phyloP scores from a whole-genome alignment of 2,329 filamentous ascomycete genomes.

The Ploettnerulaceae sp. region DNA sequence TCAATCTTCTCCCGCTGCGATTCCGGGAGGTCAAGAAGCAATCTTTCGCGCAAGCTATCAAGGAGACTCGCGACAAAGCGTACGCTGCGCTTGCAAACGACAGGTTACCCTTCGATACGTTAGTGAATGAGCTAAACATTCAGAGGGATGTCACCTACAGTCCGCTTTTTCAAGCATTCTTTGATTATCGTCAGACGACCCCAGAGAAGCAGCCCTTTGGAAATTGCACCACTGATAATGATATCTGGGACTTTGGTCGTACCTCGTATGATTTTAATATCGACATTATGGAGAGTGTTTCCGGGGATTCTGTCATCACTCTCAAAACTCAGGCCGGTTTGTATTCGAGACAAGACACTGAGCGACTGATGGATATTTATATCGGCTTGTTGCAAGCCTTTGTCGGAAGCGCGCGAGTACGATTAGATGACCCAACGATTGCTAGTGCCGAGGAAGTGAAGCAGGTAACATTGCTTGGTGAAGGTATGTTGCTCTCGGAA shows the following conservation, averaged over 20 bases:
- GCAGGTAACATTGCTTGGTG: not conserved
- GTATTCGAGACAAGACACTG: not conserved
- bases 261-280: constrained; percentile 20
- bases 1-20: constrained; percentile 20
- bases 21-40: constrained; percentile 10
- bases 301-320: not conserved
- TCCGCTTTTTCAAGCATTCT: constrained; percentile 33
- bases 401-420: not conserved
- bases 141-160: constrained; percentile 34
- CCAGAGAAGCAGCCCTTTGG: constrained; percentile 28
- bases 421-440: not conserved
- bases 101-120: constrained; percentile 43
- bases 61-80: constrained; percentile 25
- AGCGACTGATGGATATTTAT: not conserved
- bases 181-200: constrained; percentile 42
- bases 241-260: constrained; percentile 13
- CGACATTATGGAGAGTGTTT: constrained; percentile 18
- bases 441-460: not conserved
- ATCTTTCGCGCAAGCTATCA: constrained; percentile 25
- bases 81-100: constrained; percentile 41
- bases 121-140: constrained; percentile 42
- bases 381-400: not conserved
- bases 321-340: not conserved
- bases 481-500: not conserved
- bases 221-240: constrained; percentile 23